Evolutionary conservation across 2,329 filamentous ascomycete genomes (phyloP), one percentile per base, ranked within the genome.

Genomic region (Fusarium mundagurra): DNA sequence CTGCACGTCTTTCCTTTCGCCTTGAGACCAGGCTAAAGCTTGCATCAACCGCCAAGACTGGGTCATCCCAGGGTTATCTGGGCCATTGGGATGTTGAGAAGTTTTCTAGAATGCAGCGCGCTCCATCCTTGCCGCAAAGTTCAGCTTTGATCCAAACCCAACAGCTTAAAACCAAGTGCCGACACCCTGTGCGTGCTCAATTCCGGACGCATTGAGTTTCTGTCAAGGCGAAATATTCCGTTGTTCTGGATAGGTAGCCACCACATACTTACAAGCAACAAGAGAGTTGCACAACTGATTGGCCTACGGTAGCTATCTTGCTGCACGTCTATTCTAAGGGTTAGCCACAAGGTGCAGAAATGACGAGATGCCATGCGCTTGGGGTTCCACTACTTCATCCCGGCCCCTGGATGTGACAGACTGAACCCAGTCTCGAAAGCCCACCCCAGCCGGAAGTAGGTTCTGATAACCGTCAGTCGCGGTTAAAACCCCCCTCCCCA

Each of bases 291-390:
- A 38, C 51, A 29, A 29, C 22, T 64, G 33, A 71, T 64, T 70
- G 64, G 64, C 34, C 63, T 38, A 38, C 38, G 47, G 39, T 50
- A 54, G 47, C 60, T 63, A 64, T 59, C 66, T 62, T 38, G 54
- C 50, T 41, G 55, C 67, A 38, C 47, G 66, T 64, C 63, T 64
- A 69, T 59, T 47, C 16, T 61, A 65, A 65, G 53, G 58, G 51
- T 69, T 65, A 61, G 44, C 51, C 48, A 62, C 51, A 57, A 66
- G 63, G 63, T 61, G 64, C 68, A 76, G 62, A 64, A 69, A 74
- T 78, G 76, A 77, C 75, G 73, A 76, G 73, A 78, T 78, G 58
- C 18, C 61, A 73, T 76, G 74, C 67, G 65, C 67, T 48, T 48
- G 50, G 45, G 50, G 72, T 77, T 75, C 69, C 76, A 78, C 67